Conservation (phyloP, 2,329 filamentous ascomycete genomes). For the Phyllosticta capitalensis region DNA sequence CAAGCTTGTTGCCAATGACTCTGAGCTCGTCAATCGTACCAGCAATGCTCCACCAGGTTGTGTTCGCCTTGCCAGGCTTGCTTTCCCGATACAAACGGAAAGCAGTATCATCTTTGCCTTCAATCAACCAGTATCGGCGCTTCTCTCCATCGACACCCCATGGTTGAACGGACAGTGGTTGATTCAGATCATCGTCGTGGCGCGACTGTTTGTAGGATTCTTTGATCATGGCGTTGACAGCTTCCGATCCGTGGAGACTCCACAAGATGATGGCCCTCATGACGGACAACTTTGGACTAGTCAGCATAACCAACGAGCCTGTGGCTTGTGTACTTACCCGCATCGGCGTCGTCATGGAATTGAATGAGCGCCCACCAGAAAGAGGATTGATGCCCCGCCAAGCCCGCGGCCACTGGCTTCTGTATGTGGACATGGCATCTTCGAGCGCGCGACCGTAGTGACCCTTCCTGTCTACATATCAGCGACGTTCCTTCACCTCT, state of each 20-base stretch:
- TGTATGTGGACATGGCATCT: constrained; percentile 79
- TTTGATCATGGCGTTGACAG: constrained; percentile 70
- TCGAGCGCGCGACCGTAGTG: constrained; percentile 91
- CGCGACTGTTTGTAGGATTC: constrained; percentile 81
- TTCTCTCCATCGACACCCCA: constrained; percentile 89
- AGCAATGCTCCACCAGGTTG: constrained; percentile 89
- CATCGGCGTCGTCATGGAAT: constrained; percentile 70
- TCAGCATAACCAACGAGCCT: constrained; percentile 15
- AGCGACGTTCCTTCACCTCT: constrained; percentile 13
- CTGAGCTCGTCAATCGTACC: constrained; percentile 82
- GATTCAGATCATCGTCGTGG: constrained; percentile 68
- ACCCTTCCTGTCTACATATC: constrained; percentile 56
- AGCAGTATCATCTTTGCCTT: constrained; percentile 86
- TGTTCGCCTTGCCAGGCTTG: constrained; percentile 65
- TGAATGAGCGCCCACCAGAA: constrained; percentile 69
- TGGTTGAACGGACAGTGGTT: constrained; percentile 78
- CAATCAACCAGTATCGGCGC: constrained; percentile 85
- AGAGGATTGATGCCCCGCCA: constrained; percentile 83
- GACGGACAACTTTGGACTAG: constrained; percentile 57
- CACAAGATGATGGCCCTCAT: constrained; percentile 78
- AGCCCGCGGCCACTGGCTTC: constrained; percentile 73
- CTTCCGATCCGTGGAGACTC: constrained; percentile 81
- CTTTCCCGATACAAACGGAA: constrained; percentile 93
- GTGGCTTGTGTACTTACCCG: constrained; percentile 50
- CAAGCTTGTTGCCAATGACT: constrained; percentile 64